Evolutionary conservation across 179 eudicot genomes (phyloP), one percentile per base, ranked within the genome.

Genomic region (Pouteria campechiana): DNA sequence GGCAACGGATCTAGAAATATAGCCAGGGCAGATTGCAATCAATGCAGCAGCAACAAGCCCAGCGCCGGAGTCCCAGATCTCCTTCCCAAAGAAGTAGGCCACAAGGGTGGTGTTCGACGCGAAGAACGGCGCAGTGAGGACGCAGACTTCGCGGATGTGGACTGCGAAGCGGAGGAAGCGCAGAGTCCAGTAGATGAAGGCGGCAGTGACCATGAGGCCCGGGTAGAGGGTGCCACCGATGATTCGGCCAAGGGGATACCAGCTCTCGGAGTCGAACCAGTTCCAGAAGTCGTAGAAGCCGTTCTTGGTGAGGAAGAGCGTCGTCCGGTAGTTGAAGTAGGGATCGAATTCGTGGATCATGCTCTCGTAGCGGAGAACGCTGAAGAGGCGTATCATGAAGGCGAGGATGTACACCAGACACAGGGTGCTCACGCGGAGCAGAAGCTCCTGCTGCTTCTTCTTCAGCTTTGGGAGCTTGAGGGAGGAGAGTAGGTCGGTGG

Each of bases 111-210:
- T 89, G 15, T 89, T 89, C 0, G 95, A 81, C 0, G 97, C 97
- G 17, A 89, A 89, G 57, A 89, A 89, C 0, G 97, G 95, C 4
- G 97, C 97, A 3, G 95, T 85, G 11, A 89, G 36, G 3, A 89
- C 97, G 46, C 97, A 89, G 19, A 89, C 97, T 66, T 89, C 97
- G 2, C 97, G 75, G 3, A 89, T 89, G 28, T 89, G 97, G n/a
- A 89, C 90, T 0, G 79, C 75, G 37, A 89, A 89, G 6, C 86
- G 48, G 25, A 89, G 60, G 33, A 79, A 67, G 11, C 79, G 57
- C 3, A 89, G 45, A 14, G 51, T 46, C 89, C 86, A 76, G 41
- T 81, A 89, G 25, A 89, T 85, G 3, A 81, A 1, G 3, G 95
- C 94, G 7, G 87, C 83, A 2, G 87, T 79, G 7, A 79, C 72